Base-by-base conservation (phyloP, 75 land plant genomes). In the Pseudotsuga menziesii region DNA sequence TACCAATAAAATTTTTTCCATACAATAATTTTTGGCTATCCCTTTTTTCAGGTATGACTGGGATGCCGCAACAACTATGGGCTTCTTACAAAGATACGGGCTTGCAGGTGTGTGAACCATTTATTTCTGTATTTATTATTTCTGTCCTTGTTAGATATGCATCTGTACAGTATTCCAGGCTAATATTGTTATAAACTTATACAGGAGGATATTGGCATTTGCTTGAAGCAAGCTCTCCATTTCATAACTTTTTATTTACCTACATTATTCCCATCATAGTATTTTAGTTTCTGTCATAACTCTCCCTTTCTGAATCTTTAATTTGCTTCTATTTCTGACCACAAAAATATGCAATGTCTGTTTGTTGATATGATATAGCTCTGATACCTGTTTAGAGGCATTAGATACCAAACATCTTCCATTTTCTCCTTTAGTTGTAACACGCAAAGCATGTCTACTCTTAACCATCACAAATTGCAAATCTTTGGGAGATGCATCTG, bases 61-160 rank as follows among this genome's bases (percentile, higher is more conserved):
- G 99, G 99, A 96, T 89, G 99, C 89, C 44, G 97, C 99, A 73
- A 96, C 99, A 60, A 73, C 97, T 44, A 85, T 86, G 77, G 88
- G 90, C 27, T 96, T 96, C 75, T 78, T 96, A 73, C 82, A 89
- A 58, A 94, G 86, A 77, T 95, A 96, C 79, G 94, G 91, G 15
- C 91, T 96, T 57, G 56, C 81, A 79, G 91, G 99, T 92, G 78
- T 19, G 22, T 23, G 71, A 2, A n/a, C 29, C 20, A 61, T 39
- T 36, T 3, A 56, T 52, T 48, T 58, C n/a, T 76, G 25, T 58
- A 36, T 5, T 25, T 41, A 57, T 60, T 22, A 12, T 22, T 57
- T 59, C 3, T 60, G 26, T 44, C 44, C 57, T 61, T 72, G 56
- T 79, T 74, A 12, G 13, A 58, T 73, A 54, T 41, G 23, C 23